phyloP scores from a whole-genome alignment of 2,329 filamentous ascomycete genomes.

The Phialophora verrucosa region DNA sequence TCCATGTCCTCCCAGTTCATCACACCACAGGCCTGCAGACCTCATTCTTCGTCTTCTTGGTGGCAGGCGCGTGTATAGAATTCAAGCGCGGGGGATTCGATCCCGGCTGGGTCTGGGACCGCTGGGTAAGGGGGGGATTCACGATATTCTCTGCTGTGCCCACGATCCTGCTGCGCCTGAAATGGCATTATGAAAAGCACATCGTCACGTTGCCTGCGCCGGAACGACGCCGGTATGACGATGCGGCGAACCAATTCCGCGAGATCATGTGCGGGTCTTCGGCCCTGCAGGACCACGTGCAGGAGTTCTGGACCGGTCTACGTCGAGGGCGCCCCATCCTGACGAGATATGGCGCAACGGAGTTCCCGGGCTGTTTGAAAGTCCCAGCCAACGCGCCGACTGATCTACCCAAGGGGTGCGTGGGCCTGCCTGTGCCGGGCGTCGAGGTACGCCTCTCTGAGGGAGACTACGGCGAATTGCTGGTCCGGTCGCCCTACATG shows the following conservation, averaged over 20 bases:
- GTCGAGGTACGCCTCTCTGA: constrained; percentile 49
- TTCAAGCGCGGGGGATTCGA: constrained; percentile 49
- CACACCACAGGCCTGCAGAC: constrained; percentile 37
- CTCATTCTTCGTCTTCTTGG: constrained; percentile 47
- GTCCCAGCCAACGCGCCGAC: constrained; percentile 26
- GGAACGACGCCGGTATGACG: constrained; percentile 47
- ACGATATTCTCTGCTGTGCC: constrained; percentile 49
- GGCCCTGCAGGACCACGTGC: constrained; percentile 55
- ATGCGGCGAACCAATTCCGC: constrained; percentile 44
- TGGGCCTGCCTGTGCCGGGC: constrained; percentile 46
- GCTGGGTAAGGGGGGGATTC: constrained; percentile 43
- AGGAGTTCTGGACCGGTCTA: constrained; percentile 56
- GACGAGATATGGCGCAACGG: constrained; percentile 52
- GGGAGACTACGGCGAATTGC: constrained; percentile 55
- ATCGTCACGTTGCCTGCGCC: constrained; percentile 31
- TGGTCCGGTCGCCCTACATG: constrained; percentile 48
- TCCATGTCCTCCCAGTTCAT: constrained; percentile 42
- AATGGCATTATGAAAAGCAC: constrained; percentile 41
- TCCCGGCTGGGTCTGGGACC: constrained; percentile 46
- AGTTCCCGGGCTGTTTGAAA: constrained; percentile 44
- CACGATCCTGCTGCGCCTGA: constrained; percentile 50
- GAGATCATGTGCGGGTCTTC: constrained; percentile 46
- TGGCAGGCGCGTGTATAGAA: constrained; percentile 49
- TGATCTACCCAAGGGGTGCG: constrained; percentile 26
- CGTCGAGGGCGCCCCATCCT: constrained; percentile 48